phyloP scores from a whole-genome alignment of 768 basidiomycete genomes.

The Leucogyrophana mollusca region DNA sequence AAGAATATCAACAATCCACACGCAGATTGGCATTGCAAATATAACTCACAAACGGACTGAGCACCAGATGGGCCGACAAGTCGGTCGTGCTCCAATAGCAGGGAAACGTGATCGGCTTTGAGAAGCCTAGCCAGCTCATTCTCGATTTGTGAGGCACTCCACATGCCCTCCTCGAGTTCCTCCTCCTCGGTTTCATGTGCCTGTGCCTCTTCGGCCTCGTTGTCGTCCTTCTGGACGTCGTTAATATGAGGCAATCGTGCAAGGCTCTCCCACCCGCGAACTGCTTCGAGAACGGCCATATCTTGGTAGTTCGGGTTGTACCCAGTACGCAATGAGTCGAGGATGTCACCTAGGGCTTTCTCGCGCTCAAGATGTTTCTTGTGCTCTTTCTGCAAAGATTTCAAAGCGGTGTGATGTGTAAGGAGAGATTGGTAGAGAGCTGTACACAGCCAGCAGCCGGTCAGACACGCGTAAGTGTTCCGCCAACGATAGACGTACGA shows the following conservation, averaged over 20 bases:
- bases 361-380: slow-evolving; percentile 74
- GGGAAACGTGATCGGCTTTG: slow-evolving; percentile 64
- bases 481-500: slow-evolving; percentile 56
- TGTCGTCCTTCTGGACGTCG: slow-evolving; percentile 54
- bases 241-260: slow-evolving; percentile 72
- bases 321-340: slow-evolving; percentile 73
- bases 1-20: background rate
- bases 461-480: too few relatives aligned
- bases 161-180: slow-evolving; percentile 55
- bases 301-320: slow-evolving; percentile 99
- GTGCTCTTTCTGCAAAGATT: slow-evolving; percentile 72
- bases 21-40: background rate
- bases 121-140: slow-evolving; percentile 56
- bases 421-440: slow-evolving; percentile 79
- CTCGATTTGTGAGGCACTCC: slow-evolving; percentile 60
- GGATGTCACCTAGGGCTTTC: slow-evolving; percentile 76
- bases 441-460: slow-evolving; percentile 36
- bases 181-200: slow-evolving; percentile 38
- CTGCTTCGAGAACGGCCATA: slow-evolving; percentile 97
- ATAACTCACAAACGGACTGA: slow-evolving; percentile 54
- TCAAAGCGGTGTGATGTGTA: slow-evolving; percentile 71
- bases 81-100: slow-evolving; percentile 78
- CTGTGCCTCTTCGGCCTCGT: slow-evolving; percentile 32
- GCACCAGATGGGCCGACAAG: slow-evolving; percentile 50
- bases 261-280: slow-evolving; percentile 86